Evolutionary conservation across 352 stramenopile species (phyloP).

Genomic region (Globisporangium splendens): DNA sequence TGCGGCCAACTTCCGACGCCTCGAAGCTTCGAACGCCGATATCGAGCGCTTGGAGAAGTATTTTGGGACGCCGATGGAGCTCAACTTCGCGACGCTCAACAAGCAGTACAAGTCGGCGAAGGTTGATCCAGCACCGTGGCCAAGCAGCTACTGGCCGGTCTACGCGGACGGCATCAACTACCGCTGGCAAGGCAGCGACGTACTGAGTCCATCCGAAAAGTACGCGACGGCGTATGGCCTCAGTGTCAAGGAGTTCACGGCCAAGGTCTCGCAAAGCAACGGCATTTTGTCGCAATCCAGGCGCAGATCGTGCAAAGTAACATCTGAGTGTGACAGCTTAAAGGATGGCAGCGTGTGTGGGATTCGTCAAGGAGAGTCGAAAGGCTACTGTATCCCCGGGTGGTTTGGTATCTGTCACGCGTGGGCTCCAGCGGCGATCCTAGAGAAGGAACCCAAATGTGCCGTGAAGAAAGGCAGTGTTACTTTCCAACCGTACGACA

Average conservation of each 20-base stretch:
- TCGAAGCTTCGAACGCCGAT: conserved; percentile 5
- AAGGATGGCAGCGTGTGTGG: background rate
- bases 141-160: too few species aligned
- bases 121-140: conserved; percentile 31
- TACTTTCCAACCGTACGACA: conserved; percentile 14
- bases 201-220: conserved; percentile 35
- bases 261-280: conserved; percentile 32
- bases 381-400: conserved; percentile 14
- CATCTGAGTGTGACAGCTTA: conserved; percentile 19
- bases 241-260: conserved; percentile 26
- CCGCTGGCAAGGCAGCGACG: conserved; percentile 4
- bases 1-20: background rate
- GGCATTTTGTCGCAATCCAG: conserved; percentile 33
- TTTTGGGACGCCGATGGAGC: conserved; percentile 1
- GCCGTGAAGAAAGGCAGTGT: conserved; percentile 7
- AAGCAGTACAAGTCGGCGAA: conserved; percentile 18
- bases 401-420: conserved; percentile 22
- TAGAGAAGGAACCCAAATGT: conserved; percentile 11
- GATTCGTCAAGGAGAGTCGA: background rate
- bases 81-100: conserved; percentile 1
- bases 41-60: conserved; percentile 6
- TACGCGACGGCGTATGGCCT: conserved; percentile 37
- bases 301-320: conserved; percentile 20
- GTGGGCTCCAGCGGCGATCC: conserved; percentile 13
- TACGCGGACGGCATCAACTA: too few species aligned